Evolutionary conservation across 176 grass and related monocot genomes (phyloP).

Genomic region (Alloteropsis semialata): DNA sequence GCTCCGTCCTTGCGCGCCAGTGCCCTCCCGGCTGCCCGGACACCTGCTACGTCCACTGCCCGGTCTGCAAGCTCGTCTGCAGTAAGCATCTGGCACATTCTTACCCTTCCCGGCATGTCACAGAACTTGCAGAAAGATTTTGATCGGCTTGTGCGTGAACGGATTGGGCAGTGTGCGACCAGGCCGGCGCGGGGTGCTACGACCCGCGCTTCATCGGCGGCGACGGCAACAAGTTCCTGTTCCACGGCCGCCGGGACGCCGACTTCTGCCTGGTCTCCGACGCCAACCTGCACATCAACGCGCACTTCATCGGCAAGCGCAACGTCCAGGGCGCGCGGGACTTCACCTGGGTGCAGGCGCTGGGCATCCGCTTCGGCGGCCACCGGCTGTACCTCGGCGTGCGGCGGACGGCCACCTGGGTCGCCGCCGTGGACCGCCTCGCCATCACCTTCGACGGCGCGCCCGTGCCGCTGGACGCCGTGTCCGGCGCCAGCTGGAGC

Average conservation of each 20-base stretch:
- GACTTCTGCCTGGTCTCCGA: slow-evolving; percentile 82
- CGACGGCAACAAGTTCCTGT: slow-evolving; percentile 54
- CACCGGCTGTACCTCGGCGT: slow-evolving; percentile 59
- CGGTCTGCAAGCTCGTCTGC: slow-evolving; percentile 59
- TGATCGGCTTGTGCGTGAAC: neutral
- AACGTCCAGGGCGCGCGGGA: neutral
- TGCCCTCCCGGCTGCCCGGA: slow-evolving; percentile 41
- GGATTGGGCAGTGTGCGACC: slow-evolving; percentile 31
- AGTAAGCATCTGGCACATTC: slow-evolving; percentile 10
- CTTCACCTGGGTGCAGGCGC: slow-evolving; percentile 63
- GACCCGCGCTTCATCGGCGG: slow-evolving; percentile 57
- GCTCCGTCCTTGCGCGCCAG: neutral
- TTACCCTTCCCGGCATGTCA: neutral
- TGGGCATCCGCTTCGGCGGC: slow-evolving; percentile 53
- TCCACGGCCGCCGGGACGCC: slow-evolving; percentile 46
- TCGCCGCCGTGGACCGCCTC: slow-evolving; percentile 44
- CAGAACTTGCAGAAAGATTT: neutral
- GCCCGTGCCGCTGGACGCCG: slow-evolving; percentile 19
- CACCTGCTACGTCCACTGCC: slow-evolving; percentile 55
- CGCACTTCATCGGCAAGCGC: slow-evolving; percentile 78
- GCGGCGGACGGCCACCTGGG: slow-evolving; percentile 22
- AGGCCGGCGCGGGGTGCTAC: slow-evolving; percentile 41
- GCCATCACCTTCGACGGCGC: slow-evolving; percentile 45
- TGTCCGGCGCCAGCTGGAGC: slow-evolving; percentile 35
- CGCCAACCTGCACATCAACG: slow-evolving; percentile 73